phyloP scores from a whole-genome alignment of 2,329 filamentous ascomycete genomes.

The Microdochium paspali region DNA sequence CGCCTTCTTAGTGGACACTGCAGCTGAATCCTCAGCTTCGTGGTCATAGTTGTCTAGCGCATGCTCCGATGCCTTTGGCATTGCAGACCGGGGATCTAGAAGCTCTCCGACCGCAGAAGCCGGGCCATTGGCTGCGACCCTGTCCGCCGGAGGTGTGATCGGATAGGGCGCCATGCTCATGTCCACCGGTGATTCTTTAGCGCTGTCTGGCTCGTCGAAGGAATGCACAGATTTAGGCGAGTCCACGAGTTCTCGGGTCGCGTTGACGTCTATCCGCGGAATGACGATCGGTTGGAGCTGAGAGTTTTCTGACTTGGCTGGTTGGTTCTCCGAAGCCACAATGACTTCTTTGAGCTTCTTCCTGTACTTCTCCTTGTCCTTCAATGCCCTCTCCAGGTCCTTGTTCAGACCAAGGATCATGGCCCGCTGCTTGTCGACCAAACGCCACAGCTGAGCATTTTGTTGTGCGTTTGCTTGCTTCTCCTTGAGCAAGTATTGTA shows the following conservation, averaged over 20 bases:
- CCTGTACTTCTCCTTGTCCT: conserved; percentile 90
- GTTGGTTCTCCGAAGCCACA: conserved; percentile 16
- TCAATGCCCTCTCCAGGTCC: conserved; percentile 80
- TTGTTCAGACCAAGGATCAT: conserved; percentile 93
- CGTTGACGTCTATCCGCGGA: conserved; percentile 15
- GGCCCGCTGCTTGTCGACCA: conserved; percentile 91
- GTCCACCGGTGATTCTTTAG: conserved; percentile 49
- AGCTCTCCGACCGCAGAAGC: conserved; percentile 38
- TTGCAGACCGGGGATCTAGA: conserved; percentile 45
- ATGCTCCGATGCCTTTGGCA: conserved; percentile 53
- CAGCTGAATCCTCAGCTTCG: conserved; percentile 40
- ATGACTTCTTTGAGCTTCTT: conserved; percentile 77
- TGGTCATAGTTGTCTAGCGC: conserved; percentile 46
- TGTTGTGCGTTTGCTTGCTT: conserved; percentile 83
- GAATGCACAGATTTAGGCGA: conserved; percentile 39
- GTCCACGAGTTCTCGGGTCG: conserved; percentile 25
- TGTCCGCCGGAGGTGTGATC: conserved; percentile 52
- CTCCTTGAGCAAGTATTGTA: conserved; percentile 81
- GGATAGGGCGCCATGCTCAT: conserved; percentile 53
- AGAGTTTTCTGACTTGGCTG: conserved; percentile 6
- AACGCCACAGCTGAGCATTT: conserved; percentile 85
- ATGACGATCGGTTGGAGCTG: conserved; percentile 7
- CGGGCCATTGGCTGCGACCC: conserved; percentile 21
- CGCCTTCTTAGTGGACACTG: conserved; percentile 34
- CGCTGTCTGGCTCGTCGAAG: conserved; percentile 22